Conservation (phyloP, 1,284 basidiomycete species). For the Apiotrichum veenhuisii region DNA sequence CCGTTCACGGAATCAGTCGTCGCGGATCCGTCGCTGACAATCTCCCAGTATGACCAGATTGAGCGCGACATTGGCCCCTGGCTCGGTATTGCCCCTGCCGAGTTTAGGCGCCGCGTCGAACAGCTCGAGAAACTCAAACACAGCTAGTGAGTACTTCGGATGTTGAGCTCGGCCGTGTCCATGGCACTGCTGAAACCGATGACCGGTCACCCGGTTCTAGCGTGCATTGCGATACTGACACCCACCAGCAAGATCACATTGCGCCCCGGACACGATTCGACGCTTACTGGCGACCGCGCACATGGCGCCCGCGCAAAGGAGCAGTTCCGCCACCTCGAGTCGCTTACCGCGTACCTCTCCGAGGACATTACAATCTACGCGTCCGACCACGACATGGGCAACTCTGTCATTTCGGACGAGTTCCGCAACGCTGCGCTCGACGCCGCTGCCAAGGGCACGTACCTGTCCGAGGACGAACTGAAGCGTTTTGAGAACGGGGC, state of each 20-base stretch:
- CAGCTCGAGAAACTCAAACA: constrained; percentile 17
- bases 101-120: constrained; percentile 33
- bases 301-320: constrained; percentile 24
- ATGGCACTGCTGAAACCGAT: too few relatives aligned
- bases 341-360: constrained; percentile 37
- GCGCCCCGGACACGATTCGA: constrained; percentile 25
- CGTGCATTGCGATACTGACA: too few relatives aligned
- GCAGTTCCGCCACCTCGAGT: constrained; percentile 33
- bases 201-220: too few relatives aligned
- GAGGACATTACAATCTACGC: constrained; percentile 32
- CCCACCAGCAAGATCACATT: constrained; percentile 33
- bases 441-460: constrained; percentile 23
- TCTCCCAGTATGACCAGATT: constrained; percentile 49
- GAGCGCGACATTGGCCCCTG: constrained; percentile 41
- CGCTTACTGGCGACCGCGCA: constrained; percentile 31
- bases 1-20: too few relatives aligned
- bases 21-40: not conserved
- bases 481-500: constrained; percentile 9
- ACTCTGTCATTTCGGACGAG: constrained; percentile 37
- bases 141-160: constrained; percentile 38
- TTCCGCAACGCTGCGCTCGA: constrained; percentile 31
- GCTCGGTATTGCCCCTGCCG: constrained; percentile 40
- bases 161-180: too few relatives aligned
- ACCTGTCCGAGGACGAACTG: constrained; percentile 32
- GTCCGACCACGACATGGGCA: constrained; percentile 47